Percentiles rank a stretch among this genome's conserved stretches.
These are phyloP conservation scores for Ceratobasidium sp. DNA, from an alignment of 1,284 basidiomycete genomes.

Conservation along the genomic window DNA sequence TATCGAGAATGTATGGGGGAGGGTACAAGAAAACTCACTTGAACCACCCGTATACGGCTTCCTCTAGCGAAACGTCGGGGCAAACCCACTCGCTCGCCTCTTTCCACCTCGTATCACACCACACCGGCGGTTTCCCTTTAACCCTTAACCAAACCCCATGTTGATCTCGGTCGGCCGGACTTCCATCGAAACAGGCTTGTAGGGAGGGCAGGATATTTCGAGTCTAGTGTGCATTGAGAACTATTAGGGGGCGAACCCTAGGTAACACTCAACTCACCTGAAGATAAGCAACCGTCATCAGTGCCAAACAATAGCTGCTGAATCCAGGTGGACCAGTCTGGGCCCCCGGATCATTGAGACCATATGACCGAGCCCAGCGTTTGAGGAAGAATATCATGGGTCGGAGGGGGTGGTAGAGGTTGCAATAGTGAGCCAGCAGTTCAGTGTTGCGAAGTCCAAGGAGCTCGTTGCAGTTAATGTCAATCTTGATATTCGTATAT, in stretches of 20 bases:
- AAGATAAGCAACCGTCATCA: slow-evolving; percentile 64
- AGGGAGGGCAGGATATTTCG: slow-evolving; percentile 59
- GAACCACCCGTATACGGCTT: slow-evolving; percentile 57
- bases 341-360: slow-evolving; percentile 57
- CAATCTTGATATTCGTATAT: slow-evolving; percentile 55
- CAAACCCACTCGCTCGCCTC: slow-evolving; percentile 46
- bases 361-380: slow-evolving; percentile 60
- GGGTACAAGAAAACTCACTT: slow-evolving; percentile 49
- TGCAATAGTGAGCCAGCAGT: slow-evolving; percentile 59
- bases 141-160: slow-evolving; percentile 53
- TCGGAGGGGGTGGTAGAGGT: slow-evolving; percentile 54
- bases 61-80: slow-evolving; percentile 45
- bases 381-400: slow-evolving; percentile 58
- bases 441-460: slow-evolving; percentile 61
- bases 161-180: slow-evolving; percentile 41
- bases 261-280: slow-evolving; percentile 54
- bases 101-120: slow-evolving; percentile 54
- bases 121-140: slow-evolving; percentile 44
- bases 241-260: not conserved
- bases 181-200: slow-evolving; percentile 52
- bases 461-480: slow-evolving; percentile 66
- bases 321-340: slow-evolving; percentile 51
- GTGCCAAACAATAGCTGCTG: slow-evolving; percentile 63
- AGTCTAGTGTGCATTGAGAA: slow-evolving; percentile 48
- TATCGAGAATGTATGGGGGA: not conserved